A percentile compares a stretch with the other conserved stretches of the same genome.
Conservation (phyloP, 805 yeast genomes). For the Hanseniaspora singularis region DNA sequence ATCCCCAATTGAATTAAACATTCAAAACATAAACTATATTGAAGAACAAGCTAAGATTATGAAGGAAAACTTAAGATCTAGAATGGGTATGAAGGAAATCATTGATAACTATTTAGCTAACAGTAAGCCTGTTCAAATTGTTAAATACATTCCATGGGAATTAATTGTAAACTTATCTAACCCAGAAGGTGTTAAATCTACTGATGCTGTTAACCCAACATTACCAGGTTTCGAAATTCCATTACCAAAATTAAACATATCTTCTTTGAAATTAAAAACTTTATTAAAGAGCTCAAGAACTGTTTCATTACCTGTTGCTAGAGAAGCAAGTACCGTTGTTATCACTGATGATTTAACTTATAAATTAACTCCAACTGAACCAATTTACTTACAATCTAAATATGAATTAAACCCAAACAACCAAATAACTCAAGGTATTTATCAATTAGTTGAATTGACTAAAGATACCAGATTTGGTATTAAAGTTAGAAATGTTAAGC, state of each 20-base stretch:
- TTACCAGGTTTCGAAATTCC: constrained; percentile 68
- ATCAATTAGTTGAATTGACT: constrained; percentile 45
- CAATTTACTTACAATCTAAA: constrained; percentile 81
- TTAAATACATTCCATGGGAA: constrained; percentile 61
- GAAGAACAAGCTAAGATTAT: constrained; percentile 34
- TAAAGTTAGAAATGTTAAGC: constrained; percentile 49
- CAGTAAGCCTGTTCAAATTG: constrained; percentile 58
- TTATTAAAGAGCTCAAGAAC: constrained; percentile 42
- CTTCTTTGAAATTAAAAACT: constrained; percentile 55
- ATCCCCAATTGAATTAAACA: constrained; percentile 17
- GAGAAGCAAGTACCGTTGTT: constrained; percentile 68
- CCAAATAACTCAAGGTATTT: constrained; percentile 34
- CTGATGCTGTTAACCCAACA: constrained; percentile 52
- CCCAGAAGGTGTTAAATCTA: constrained; percentile 55
- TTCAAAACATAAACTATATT: constrained; percentile 21
- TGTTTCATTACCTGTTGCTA: constrained; percentile 48
- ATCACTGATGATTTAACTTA: constrained; percentile 50
- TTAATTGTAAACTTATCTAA: constrained; percentile 50
- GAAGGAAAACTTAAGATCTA: constrained; percentile 44
- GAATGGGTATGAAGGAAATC: constrained; percentile 71
- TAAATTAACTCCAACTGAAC: constrained; percentile 52
- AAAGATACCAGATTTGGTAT: constrained; percentile 64
- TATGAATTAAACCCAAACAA: constrained; percentile 46
- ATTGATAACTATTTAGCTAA: constrained; percentile 67
- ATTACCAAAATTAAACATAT: constrained; percentile 59